A percentile compares a stretch with the other conserved stretches of the same genome.
phyloP scores from a whole-genome alignment of 768 basidiomycete genomes.

The Lentinula edodes region DNA sequence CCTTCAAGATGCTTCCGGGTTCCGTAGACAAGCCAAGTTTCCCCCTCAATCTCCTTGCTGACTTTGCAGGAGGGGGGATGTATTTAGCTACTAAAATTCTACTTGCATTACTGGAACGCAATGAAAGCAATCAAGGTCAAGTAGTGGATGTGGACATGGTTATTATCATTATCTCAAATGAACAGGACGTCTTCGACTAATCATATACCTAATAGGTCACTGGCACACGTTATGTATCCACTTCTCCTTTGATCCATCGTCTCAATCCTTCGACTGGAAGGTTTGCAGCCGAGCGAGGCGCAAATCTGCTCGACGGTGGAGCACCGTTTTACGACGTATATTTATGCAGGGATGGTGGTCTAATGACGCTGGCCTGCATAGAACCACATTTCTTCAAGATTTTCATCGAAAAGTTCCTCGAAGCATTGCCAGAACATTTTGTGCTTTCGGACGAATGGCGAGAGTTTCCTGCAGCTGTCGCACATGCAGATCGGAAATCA shows the following conservation, averaged over 20 bases:
- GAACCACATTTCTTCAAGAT: constrained; percentile 67
- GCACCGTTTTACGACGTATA: constrained; percentile 78
- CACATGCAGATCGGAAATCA: constrained; percentile 38
- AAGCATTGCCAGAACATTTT: constrained; percentile 41
- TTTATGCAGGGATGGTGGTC: constrained; percentile 62
- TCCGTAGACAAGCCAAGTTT: constrained; percentile 56
- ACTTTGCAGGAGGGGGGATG: constrained; percentile 67
- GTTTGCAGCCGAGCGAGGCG: constrained; percentile 43
- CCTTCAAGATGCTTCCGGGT: constrained; percentile 61
- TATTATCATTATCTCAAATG: constrained; percentile 8
- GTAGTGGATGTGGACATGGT: constrained; percentile 78
- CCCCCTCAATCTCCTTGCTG: constrained; percentile 73
- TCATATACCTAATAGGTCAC: constrained; percentile 50
- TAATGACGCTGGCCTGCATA: constrained; percentile 73
- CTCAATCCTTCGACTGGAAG: constrained; percentile 16
- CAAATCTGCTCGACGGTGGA: constrained; percentile 67
- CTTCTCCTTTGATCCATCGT: constrained; percentile 56
- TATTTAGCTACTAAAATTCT: constrained; percentile 69
- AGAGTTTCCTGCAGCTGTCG: constrained; percentile 32
- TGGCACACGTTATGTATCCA: constrained; percentile 72
- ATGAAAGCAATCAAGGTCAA: constrained; percentile 62
- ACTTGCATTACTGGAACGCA: constrained; percentile 66
- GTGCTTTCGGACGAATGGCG: constrained; percentile 46
- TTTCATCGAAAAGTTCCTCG: constrained; percentile 53
- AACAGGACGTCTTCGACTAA: neutral